These are phyloP conservation scores for Aotearoamyces nothofagi DNA, from an alignment of 2,329 filamentous ascomycete species.

Conservation along the genomic window DNA sequence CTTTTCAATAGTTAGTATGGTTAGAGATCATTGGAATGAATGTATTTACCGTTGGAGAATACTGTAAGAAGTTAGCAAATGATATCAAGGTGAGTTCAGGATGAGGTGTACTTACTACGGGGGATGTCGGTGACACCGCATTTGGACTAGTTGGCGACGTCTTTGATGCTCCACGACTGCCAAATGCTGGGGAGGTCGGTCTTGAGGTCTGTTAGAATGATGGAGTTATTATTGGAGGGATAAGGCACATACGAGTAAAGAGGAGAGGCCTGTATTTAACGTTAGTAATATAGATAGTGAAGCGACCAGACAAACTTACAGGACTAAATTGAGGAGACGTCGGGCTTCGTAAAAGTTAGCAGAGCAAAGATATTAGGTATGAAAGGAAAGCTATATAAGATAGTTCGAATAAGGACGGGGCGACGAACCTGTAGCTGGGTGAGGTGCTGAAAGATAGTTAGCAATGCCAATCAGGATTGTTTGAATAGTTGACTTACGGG, in stretches of 20 bases:
- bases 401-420: too few species aligned
- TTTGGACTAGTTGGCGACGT: slow-evolving; percentile 4
- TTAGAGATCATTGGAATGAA: slow-evolving; percentile 24
- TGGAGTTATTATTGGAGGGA: neutral
- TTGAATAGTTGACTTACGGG: too few species aligned
- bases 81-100: neutral
- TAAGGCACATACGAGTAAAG: neutral
- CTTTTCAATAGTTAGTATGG: slow-evolving; percentile 16
- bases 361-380: too few species aligned
- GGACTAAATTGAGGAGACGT: slow-evolving; percentile 14
- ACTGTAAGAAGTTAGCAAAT: neutral
- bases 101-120: neutral
- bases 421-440: slow-evolving; percentile 15
- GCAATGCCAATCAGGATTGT: too few species aligned
- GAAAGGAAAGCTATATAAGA: too few species aligned
- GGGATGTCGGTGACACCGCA: slow-evolving; percentile 1
- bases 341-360: too few species aligned
- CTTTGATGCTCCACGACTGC: slow-evolving; percentile 4
- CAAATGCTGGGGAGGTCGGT: slow-evolving; percentile 5
- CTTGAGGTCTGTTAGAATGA: neutral
- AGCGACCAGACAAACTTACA: neutral
- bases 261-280: neutral
- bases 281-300: neutral
- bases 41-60: slow-evolving; percentile 1
- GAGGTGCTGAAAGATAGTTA: too few species aligned